These are phyloP conservation scores for Erythrophleum fordii DNA, from an alignment of 306 rosid genomes.

Conservation along the genomic window DNA sequence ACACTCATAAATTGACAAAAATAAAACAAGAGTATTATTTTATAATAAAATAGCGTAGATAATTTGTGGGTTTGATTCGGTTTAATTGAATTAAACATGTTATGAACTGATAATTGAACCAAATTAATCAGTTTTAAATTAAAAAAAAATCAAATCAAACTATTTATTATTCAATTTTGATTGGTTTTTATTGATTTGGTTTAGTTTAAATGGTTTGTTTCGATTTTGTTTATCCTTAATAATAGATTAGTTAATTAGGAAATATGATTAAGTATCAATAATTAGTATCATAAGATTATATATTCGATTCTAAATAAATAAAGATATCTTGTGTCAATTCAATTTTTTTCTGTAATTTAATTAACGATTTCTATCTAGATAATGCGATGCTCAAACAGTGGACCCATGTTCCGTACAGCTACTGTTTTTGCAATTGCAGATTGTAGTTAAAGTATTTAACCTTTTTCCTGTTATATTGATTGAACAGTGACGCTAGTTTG, in stretches of 20 bases:
- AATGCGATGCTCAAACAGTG: constrained; percentile 26
- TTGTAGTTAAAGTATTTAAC: background rate
- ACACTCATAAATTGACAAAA: too few relatives aligned
- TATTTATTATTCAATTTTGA: too few relatives aligned
- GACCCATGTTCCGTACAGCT: constrained; percentile 31
- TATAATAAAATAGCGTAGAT: too few relatives aligned
- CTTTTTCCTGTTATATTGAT: background rate
- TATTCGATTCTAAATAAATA: background rate
- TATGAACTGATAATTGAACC: too few relatives aligned
- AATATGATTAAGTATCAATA: background rate
- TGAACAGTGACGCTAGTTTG: background rate
- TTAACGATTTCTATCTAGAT: background rate
- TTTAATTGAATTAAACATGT: too few relatives aligned
- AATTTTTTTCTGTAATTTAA: background rate
- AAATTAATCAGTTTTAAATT: too few relatives aligned
- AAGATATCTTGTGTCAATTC: constrained; percentile 21
- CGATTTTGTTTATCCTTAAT: too few relatives aligned
- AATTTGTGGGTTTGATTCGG: too few relatives aligned
- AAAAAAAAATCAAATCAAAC: too few relatives aligned
- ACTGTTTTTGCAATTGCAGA: background rate
- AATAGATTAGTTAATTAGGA: background rate
- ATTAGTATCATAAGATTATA: background rate
- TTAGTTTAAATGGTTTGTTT: too few relatives aligned
- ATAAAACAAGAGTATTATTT: too few relatives aligned
- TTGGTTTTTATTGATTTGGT: too few relatives aligned